These are phyloP conservation scores for Mucor piriformis DNA, from an alignment of 371 early-diverging fungal genomes.

Conservation along the genomic window DNA sequence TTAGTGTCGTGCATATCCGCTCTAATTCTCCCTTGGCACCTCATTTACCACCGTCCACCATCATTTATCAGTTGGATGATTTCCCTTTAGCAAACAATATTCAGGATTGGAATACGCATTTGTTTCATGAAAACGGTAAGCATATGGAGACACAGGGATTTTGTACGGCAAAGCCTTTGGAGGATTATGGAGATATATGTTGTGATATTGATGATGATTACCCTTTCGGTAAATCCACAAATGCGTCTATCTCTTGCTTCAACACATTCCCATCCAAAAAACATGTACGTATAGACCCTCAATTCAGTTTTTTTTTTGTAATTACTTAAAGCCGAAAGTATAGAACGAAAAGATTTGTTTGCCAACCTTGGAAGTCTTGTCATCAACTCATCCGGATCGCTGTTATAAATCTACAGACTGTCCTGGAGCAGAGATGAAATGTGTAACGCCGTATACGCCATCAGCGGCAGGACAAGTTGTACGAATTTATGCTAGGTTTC, in stretches of 20 bases:
- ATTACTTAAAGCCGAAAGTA: not conserved
- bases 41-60: conserved; percentile 51
- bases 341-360: conserved; percentile 33
- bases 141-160: conserved; percentile 36
- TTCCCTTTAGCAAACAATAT: conserved; percentile 42
- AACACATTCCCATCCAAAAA: conserved; percentile 24
- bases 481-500: conserved; percentile 50
- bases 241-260: conserved; percentile 56
- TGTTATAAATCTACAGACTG: conserved; percentile 47
- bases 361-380: conserved; percentile 35
- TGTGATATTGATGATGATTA: conserved; percentile 52
- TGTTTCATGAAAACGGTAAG: conserved; percentile 34
- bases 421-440: conserved; percentile 21
- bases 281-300: not conserved
- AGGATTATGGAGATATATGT: conserved; percentile 38
- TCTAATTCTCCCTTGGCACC: conserved; percentile 53
- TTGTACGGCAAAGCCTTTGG: conserved; percentile 33
- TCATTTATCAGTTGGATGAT: conserved; percentile 61
- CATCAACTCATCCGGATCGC: conserved; percentile 34
- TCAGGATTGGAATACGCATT: conserved; percentile 52
- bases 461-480: conserved; percentile 57
- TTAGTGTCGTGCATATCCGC: conserved; percentile 64
- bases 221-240: conserved; percentile 58
- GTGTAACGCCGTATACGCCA: conserved; percentile 66
- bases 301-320: not conserved